Base-by-base conservation (phyloP, 352 stramenopile genomes). In the Phytophthora pinifolia region DNA sequence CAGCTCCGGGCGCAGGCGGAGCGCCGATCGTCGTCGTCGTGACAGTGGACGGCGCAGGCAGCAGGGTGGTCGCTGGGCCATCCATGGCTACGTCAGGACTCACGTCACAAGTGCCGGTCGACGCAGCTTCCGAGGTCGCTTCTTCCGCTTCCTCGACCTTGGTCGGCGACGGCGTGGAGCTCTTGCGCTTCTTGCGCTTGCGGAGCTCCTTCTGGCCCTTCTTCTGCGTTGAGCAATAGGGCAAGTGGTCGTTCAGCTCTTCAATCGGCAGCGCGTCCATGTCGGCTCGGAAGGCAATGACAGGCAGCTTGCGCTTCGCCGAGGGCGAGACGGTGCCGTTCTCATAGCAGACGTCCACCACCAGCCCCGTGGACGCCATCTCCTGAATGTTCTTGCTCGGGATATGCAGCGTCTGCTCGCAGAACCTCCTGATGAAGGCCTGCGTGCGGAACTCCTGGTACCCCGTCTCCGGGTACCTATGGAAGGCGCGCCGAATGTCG, bases 221-320 rank as follows among this genome's bases (percentile, higher is more conserved):
- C 54, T 85, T 89, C 52, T 84, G 65, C 15, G 74, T 88, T 9
- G 83, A 94, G 44, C 77, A 88, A 46, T 92, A 92, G 2, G 81
- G 72, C 56, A 94, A 59, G 58, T 91, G 78, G 13, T 88, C 68
- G 43, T 91, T 94, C 46, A 86, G 51, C 52, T 94, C 84, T 57
- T 89, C 64, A 60, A 99, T 97, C 4, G 94, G 94, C 12, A 98
- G 65, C 12, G 89, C 94, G 67, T 99, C 96, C 88, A 99, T 99
- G 65, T 99, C 96, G 7, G 96, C 91, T 37, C 96, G 81, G 43
- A 99, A 86, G 4, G 96, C 82, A 6, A 99, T 55, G 41, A 96
- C 95, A 1, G 90, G 92, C 10, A 83, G 43, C 48, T 83, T 83
- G 39, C 78, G 70, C 31, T 79, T 76, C 29, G 89, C 85, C 15